Percentiles rank a stretch among this genome's conserved stretches.
phyloP scores from a whole-genome alignment of 495 filamentous ascomycete genomes.

The Penicillium dipodomyicola region DNA sequence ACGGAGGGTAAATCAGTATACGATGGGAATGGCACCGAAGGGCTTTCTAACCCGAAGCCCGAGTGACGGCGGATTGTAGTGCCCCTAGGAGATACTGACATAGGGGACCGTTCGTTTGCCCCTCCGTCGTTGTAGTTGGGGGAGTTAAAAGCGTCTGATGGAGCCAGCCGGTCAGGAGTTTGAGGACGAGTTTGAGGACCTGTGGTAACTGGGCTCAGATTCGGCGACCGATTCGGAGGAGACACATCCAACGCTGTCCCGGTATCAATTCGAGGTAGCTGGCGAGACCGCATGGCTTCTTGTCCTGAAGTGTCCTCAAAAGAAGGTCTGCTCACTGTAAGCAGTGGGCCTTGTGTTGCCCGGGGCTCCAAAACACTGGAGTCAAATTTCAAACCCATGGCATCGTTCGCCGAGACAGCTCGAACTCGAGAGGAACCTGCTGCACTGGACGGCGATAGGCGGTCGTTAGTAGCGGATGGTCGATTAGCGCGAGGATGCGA shows the following conservation, averaged over 20 bases:
- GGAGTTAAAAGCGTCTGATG: conserved; percentile 34
- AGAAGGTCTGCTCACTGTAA: conserved; percentile 40
- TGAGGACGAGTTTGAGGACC: conserved; percentile 25
- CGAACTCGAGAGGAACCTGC: conserved; percentile 42
- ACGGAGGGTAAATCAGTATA: conserved; percentile 46
- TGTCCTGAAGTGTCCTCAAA: conserved; percentile 15
- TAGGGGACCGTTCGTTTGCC: conserved; percentile 27
- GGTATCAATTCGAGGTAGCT: conserved; percentile 24
- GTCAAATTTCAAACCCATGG: conserved; percentile 42
- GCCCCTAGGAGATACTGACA: conserved; percentile 35
- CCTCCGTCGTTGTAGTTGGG: conserved; percentile 36
- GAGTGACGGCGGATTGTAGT: conserved; percentile 14
- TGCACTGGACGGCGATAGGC: conserved; percentile 33
- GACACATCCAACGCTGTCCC: conserved; percentile 26
- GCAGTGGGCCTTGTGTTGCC: conserved; percentile 20
- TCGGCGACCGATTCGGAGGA: conserved; percentile 30
- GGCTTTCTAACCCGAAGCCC: conserved; percentile 26
- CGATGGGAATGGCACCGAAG: conserved; percentile 49
- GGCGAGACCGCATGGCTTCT: conserved; percentile 9
- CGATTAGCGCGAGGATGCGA: conserved; percentile 42
- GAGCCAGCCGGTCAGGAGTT: conserved; percentile 35
- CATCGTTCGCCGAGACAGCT: conserved; percentile 69
- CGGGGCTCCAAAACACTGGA: conserved; percentile 28
- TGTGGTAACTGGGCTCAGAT: conserved; percentile 18
- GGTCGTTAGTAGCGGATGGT: conserved; percentile 24